Evolutionary conservation across 306 rosid genomes (phyloP).

Genomic region (Sicyos baderoa): DNA sequence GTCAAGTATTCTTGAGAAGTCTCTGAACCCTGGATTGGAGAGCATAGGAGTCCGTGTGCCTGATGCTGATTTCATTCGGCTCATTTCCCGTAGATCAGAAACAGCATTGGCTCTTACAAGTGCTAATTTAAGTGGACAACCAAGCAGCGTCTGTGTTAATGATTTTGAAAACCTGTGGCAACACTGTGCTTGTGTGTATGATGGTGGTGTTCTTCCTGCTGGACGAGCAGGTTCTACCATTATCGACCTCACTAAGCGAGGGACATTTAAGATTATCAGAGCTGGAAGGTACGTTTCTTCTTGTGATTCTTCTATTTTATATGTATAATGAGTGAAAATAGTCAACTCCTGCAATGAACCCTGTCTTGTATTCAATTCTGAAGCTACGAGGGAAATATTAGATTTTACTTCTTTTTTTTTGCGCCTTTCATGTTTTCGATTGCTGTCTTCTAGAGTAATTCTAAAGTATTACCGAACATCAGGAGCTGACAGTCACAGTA

Average conservation of each 20-base stretch:
- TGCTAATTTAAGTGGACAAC: slow-evolving; percentile 86
- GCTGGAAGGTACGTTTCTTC: slow-evolving; percentile 69
- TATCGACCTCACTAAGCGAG: slow-evolving; percentile 57
- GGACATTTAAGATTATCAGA: slow-evolving; percentile 70
- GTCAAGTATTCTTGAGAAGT: slow-evolving; percentile 68
- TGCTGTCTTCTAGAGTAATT: not conserved
- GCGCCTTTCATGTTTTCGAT: not conserved
- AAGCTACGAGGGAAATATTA: not conserved
- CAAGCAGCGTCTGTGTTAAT: slow-evolving; percentile 65
- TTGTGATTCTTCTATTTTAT: not conserved
- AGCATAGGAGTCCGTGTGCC: slow-evolving; percentile 91
- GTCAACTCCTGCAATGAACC: not conserved
- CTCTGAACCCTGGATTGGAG: slow-evolving; percentile 81
- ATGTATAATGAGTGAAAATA: not conserved
- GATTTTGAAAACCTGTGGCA: slow-evolving; percentile 79
- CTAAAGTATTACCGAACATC: not conserved
- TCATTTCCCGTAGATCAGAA: slow-evolving; percentile 53
- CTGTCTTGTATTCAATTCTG: not conserved
- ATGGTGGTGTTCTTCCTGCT: slow-evolving; percentile 76
- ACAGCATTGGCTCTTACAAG: slow-evolving; percentile 87
- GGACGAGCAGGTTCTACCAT: slow-evolving; percentile 86
- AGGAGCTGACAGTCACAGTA: too few relatives aligned
- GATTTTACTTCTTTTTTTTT: not conserved
- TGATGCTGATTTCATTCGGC: slow-evolving; percentile 69
- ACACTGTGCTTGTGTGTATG: slow-evolving; percentile 72